phyloP scores from a whole-genome alignment of 805 yeast genomes.

The Millerozyma miso region DNA sequence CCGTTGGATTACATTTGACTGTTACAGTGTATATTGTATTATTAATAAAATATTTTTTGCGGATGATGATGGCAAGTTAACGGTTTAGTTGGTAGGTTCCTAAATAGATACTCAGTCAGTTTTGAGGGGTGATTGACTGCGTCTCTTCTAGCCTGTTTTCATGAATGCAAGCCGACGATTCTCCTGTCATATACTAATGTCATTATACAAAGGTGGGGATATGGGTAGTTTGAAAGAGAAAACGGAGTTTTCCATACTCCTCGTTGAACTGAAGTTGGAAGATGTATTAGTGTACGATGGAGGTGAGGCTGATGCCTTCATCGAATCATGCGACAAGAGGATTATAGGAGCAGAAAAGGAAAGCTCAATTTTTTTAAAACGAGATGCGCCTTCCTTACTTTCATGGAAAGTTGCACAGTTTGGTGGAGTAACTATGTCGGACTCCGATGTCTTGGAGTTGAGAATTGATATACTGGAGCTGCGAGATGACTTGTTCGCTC shows the following conservation, averaged over 20 bases:
- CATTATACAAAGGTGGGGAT: neutral
- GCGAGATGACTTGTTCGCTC: neutral
- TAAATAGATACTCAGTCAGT: too few relatives aligned
- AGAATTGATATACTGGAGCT: neutral
- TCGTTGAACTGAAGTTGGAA: neutral
- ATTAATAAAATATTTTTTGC: neutral
- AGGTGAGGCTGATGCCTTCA: constrained; percentile 9
- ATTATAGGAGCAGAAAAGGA: constrained; percentile 11
- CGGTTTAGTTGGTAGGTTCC: too few relatives aligned
- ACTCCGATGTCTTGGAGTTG: neutral
- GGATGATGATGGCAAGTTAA: too few relatives aligned
- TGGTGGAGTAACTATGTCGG: constrained; percentile 1
- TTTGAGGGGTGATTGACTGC: too few relatives aligned
- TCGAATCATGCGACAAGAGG: constrained; percentile 9
- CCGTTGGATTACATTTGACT: neutral
- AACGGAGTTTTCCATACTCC: neutral
- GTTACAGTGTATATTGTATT: neutral
- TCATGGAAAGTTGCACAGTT: constrained; percentile 7
- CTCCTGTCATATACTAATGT: neutral
- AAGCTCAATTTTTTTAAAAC: constrained; percentile 10
- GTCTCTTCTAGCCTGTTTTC: too few relatives aligned
- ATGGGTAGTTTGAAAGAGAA: neutral
- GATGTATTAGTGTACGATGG: constrained; percentile 8
- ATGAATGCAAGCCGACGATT: neutral
- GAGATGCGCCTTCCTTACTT: constrained; percentile 4